Evolutionary conservation across 129 eudicot species (phyloP).

Genomic region (Tanacetum coccineum): DNA sequence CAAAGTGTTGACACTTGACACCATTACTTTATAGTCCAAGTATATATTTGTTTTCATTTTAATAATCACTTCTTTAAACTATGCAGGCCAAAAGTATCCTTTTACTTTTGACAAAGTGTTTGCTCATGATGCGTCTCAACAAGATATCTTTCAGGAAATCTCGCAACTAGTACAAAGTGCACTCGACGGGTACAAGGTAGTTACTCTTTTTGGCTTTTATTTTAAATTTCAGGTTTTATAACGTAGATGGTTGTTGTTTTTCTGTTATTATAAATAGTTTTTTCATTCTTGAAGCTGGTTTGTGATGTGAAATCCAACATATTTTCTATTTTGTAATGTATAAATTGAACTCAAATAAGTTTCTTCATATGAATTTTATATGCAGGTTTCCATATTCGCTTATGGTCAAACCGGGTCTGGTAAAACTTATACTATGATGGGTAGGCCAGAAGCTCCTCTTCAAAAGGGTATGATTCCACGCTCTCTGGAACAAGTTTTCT

Average conservation of each 20-base stretch:
- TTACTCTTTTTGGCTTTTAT: too few species aligned
- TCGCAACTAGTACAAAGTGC: conserved; percentile 76
- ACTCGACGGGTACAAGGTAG: conserved; percentile 70
- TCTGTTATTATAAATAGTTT: background rate
- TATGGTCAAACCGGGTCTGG: conserved; percentile 81
- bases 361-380: background rate
- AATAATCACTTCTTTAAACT: background rate
- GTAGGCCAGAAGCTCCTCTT: conserved; percentile 47
- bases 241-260: background rate
- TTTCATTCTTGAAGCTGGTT: too few species aligned
- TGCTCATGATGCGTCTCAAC: conserved; percentile 50
- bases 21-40: background rate
- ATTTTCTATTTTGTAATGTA: too few species aligned
- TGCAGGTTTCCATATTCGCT: conserved; percentile 67
- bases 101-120: conserved; percentile 61
- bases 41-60: background rate
- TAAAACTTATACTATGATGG: conserved; percentile 73
- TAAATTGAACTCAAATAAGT: background rate
- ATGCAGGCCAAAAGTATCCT: conserved; percentile 50
- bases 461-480: conserved; percentile 65
- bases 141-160: conserved; percentile 60
- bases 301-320: too few species aligned
- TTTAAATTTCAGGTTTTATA: background rate
- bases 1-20: background rate
- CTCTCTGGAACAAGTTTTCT: conserved; percentile 59